Percentiles rank a stretch among this genome's conserved stretches.
phyloP scores from a whole-genome alignment of 169 alveolate species.

The Cytauxzoon felis region DNA sequence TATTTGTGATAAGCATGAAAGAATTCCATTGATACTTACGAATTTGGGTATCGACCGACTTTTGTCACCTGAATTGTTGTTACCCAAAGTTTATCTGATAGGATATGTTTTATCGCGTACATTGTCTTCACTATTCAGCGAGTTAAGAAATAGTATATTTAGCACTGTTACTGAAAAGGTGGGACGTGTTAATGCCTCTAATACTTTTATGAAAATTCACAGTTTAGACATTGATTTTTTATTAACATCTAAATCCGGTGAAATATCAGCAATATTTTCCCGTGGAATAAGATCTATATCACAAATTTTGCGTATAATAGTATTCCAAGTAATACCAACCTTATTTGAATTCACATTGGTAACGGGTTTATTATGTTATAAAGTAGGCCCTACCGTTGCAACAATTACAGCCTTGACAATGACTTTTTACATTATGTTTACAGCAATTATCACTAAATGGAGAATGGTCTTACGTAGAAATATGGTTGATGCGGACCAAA shows the following conservation, averaged over 20 bases:
- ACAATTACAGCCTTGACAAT: conserved; percentile 74
- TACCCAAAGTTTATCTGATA: conserved; percentile 25
- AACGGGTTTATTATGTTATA: conserved; percentile 72
- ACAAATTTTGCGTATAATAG: conserved; percentile 67
- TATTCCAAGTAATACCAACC: conserved; percentile 76
- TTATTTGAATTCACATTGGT: conserved; percentile 77
- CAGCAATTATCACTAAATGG: conserved; percentile 75
- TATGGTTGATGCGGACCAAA: conserved; percentile 80
- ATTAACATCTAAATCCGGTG: conserved; percentile 71
- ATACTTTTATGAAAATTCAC: conserved; percentile 72
- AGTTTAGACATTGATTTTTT: conserved; percentile 68
- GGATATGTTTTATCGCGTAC: conserved; percentile 29
- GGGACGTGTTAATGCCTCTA: conserved; percentile 64
- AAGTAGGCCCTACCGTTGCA: conserved; percentile 78
- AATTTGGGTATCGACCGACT: conserved; percentile 17
- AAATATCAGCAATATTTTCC: conserved; percentile 64
- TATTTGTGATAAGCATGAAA: conserved; percentile 1
- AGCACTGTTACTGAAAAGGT: conserved; percentile 70
- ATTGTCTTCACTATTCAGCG: conserved; percentile 56
- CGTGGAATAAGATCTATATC: conserved; percentile 76
- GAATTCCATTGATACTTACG: conserved; percentile 1
- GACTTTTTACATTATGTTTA: conserved; percentile 72
- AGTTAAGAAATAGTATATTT: conserved; percentile 70
- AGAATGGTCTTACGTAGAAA: conserved; percentile 74
- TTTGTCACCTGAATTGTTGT: conserved; percentile 17